Evolutionary conservation across 2,329 filamentous ascomycete genomes (phyloP).

Genomic region (Aureobasidium pullulans): DNA sequence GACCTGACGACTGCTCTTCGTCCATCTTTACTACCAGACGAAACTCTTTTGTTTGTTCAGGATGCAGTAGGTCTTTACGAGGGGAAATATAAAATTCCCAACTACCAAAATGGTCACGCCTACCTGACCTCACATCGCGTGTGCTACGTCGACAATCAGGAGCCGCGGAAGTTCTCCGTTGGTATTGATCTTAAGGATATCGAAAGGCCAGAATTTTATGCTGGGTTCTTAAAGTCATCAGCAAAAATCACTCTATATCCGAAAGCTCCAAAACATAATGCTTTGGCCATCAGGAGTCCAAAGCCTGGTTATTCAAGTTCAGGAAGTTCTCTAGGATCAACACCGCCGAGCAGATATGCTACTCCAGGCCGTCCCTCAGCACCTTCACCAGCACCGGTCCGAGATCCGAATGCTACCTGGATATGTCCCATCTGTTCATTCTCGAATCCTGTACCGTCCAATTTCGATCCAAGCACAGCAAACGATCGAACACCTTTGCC

Average conservation of each 20-base stretch:
- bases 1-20: slow-evolving; percentile 94
- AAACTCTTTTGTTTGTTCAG: slow-evolving; percentile 92
- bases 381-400: slow-evolving; percentile 42
- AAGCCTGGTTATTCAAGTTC: slow-evolving; percentile 41
- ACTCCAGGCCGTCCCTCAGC: slow-evolving; percentile 32
- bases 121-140: slow-evolving; percentile 93
- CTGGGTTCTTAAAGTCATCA: slow-evolving; percentile 90
- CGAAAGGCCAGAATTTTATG: slow-evolving; percentile 84
- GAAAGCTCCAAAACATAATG: slow-evolving; percentile 64
- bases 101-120: slow-evolving; percentile 91
- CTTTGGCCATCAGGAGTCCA: slow-evolving; percentile 49
- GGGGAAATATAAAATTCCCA: slow-evolving; percentile 91
- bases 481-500: slow-evolving; percentile 72
- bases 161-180: slow-evolving; percentile 77
- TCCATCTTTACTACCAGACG: slow-evolving; percentile 85
- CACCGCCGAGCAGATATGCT: slow-evolving; percentile 37
- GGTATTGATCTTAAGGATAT: slow-evolving; percentile 85
- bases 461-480: slow-evolving; percentile 80
- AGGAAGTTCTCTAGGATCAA: slow-evolving; percentile 41
- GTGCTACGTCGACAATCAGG: slow-evolving; percentile 86
- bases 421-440: slow-evolving; percentile 94
- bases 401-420: slow-evolving; percentile 66
- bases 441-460: slow-evolving; percentile 84
- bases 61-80: slow-evolving; percentile 96
- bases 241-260: slow-evolving; percentile 85